Percentiles rank a stretch among this genome's conserved stretches.
phyloP scores from a whole-genome alignment of 2,329 filamentous ascomycete genomes.

The Apiospora aurea region DNA sequence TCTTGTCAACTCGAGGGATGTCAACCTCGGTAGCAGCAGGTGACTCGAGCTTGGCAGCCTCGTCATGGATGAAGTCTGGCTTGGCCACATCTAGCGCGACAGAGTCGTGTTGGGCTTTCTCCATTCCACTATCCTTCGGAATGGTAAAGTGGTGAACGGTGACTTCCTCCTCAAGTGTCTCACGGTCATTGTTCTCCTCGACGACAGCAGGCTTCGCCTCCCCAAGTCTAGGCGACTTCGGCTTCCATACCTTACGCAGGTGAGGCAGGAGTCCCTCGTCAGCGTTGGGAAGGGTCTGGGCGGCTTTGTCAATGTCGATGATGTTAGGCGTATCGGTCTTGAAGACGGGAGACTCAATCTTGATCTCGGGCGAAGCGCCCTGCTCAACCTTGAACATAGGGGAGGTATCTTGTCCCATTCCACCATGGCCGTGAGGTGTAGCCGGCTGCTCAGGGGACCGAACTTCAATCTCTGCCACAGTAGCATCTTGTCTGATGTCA shows the following conservation, averaged over 20 bases:
- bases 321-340: neutral
- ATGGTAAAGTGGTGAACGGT: neutral
- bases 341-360: neutral
- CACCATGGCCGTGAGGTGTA: neutral
- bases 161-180: neutral
- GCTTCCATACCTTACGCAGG: conserved; percentile 1
- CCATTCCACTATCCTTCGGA: neutral
- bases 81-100: neutral
- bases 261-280: neutral
- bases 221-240: neutral
- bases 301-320: neutral
- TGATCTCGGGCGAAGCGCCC: neutral
- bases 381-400: neutral
- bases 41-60: neutral
- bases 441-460: neutral
- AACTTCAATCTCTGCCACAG: neutral
- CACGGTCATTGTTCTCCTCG: neutral
- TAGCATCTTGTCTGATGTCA: neutral
- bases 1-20: neutral
- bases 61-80: neutral
- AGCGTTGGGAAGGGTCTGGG: neutral
- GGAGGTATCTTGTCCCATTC: neutral
- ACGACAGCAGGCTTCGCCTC: neutral
- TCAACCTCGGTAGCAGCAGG: neutral
- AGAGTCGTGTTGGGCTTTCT: neutral